Percentiles rank a stretch among this genome's conserved stretches.
Evolutionary conservation across 352 stramenopile genomes (phyloP).

Genomic region (Phytophthora cryptogea): DNA sequence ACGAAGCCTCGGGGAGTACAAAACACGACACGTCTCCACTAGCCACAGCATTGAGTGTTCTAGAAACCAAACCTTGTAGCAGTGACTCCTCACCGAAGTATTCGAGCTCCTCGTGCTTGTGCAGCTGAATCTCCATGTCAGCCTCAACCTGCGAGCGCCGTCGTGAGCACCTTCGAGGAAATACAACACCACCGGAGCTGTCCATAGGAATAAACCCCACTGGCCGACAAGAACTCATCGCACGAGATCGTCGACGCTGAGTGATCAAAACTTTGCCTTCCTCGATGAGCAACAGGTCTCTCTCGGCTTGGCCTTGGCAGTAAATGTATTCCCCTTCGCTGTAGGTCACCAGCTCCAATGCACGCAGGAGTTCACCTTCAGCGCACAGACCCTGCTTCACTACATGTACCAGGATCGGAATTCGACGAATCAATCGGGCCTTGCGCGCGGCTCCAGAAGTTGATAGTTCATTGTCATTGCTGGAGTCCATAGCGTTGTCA

Average conservation of each 20-base stretch:
- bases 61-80: conserved; percentile 34
- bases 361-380: conserved; percentile 45
- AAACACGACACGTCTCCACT: conserved; percentile 56
- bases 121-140: conserved; percentile 60
- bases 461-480: conserved; percentile 14
- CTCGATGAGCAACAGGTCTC: conserved; percentile 75
- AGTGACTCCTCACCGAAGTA: conserved; percentile 76
- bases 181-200: conserved; percentile 6
- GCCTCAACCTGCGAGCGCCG: conserved; percentile 49
- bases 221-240: conserved; percentile 22
- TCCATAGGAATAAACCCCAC: conserved; percentile 17
- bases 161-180: conserved; percentile 15
- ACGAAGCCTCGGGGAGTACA: conserved; percentile 44
- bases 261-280: conserved; percentile 74
- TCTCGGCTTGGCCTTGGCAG: conserved; percentile 55
- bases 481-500: conserved; percentile 16
- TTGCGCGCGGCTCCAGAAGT: conserved; percentile 47
- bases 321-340: conserved; percentile 72
- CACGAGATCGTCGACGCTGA: conserved; percentile 41
- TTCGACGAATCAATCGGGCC: conserved; percentile 42
- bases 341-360: conserved; percentile 41
- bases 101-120: conserved; percentile 52
- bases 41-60: conserved; percentile 56
- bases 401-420: conserved; percentile 58
- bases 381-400: conserved; percentile 50